phyloP scores from a whole-genome alignment of 129 eudicot genomes.

The Flaveria ramosissima region DNA sequence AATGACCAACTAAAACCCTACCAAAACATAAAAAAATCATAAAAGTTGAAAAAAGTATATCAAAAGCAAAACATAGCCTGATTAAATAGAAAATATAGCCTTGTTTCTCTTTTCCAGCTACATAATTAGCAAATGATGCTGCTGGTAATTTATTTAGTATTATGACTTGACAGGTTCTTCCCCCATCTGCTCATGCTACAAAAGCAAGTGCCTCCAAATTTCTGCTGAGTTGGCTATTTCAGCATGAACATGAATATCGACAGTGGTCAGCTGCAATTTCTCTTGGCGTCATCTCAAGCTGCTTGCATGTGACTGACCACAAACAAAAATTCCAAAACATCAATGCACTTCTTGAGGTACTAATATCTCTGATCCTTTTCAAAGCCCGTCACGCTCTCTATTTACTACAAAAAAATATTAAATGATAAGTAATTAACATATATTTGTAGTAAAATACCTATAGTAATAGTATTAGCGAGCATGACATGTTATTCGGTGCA shows the following conservation, averaged over 20 bases:
- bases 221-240: slow-evolving; percentile 72
- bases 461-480: slow-evolving; percentile 16
- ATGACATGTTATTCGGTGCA: slow-evolving; percentile 21
- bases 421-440: not conserved
- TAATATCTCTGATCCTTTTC: slow-evolving; percentile 2
- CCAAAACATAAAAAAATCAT: not conserved
- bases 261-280: slow-evolving; percentile 99
- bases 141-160: slow-evolving; percentile 12
- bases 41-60: not conserved
- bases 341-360: slow-evolving; percentile 82
- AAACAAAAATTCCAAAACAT: slow-evolving; percentile 68
- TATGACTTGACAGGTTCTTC: slow-evolving; percentile 60
- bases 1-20: slow-evolving; percentile 6
- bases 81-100: slow-evolving; percentile 14
- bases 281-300: slow-evolving; percentile 86
- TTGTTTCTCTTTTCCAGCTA: not conserved
- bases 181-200: slow-evolving; percentile 83
- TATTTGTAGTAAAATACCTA: not conserved
- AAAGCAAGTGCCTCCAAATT: slow-evolving; percentile 79
- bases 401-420: not conserved
- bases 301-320: slow-evolving; percentile 83
- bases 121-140: slow-evolving; percentile 15
- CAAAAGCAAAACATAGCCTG: slow-evolving; percentile 1
- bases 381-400: slow-evolving; percentile 9
- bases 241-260: slow-evolving; percentile 91